phyloP scores from a whole-genome alignment of 2,329 filamentous ascomycete genomes.

The Fusarium humuli region DNA sequence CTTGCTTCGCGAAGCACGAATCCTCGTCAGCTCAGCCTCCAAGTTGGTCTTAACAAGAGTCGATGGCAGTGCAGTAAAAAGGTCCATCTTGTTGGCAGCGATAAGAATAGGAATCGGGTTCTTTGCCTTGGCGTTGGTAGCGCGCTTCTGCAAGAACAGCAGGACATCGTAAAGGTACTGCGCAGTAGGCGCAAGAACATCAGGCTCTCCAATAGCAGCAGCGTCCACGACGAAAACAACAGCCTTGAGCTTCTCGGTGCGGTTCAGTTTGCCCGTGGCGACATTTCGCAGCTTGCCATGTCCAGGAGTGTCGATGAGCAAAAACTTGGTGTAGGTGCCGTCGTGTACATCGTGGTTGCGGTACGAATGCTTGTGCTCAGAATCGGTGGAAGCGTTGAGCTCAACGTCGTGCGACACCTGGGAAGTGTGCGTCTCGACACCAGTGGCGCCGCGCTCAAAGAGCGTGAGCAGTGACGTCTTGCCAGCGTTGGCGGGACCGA shows the following conservation, averaged over 20 bases:
- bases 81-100: constrained; percentile 93
- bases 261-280: constrained; percentile 65
- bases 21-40: constrained; percentile 83
- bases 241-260: constrained; percentile 68
- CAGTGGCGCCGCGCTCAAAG: constrained; percentile 65
- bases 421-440: constrained; percentile 66
- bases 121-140: constrained; percentile 57
- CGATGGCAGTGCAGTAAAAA: constrained; percentile 91
- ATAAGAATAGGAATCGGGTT: constrained; percentile 77
- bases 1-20: constrained; percentile 81
- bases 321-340: constrained; percentile 74
- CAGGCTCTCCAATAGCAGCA: constrained; percentile 70
- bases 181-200: constrained; percentile 77
- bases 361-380: constrained; percentile 58
- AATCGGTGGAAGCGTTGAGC: constrained; percentile 64
- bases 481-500: constrained; percentile 84
- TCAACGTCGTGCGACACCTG: constrained; percentile 64
- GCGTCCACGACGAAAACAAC: constrained; percentile 93
- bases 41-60: constrained; percentile 78
- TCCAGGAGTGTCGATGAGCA: constrained; percentile 89
- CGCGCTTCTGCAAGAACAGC: constrained; percentile 81
- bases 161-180: constrained; percentile 90
- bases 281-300: constrained; percentile 90
- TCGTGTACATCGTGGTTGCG: constrained; percentile 67
- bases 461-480: constrained; percentile 91